These are phyloP conservation scores for Aspergillus sparsus DNA, from an alignment of 495 filamentous ascomycete species.

Conservation along the genomic window DNA sequence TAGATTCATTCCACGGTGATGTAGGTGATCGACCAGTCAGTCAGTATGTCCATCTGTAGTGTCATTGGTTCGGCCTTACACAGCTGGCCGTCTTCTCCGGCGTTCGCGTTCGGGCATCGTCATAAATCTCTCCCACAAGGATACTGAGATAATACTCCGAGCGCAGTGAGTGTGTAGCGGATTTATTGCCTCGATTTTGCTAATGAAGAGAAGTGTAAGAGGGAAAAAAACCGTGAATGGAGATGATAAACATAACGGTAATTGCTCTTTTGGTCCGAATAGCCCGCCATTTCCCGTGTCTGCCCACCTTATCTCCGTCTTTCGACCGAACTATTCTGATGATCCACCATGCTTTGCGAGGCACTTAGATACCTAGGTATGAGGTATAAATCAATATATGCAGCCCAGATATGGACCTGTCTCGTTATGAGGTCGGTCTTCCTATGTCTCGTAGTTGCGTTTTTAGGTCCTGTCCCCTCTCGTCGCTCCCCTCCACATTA, in stretches of 20 bases:
- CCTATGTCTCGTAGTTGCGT: no score
- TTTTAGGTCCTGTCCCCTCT: no score
- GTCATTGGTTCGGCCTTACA: conserved; percentile 34
- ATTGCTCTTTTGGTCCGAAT: conserved; percentile 32
- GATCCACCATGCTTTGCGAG: not conserved
- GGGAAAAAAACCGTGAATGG: not conserved
- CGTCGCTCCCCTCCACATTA: no score
- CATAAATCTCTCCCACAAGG: no score
- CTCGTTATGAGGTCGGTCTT: no score
- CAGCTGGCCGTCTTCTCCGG: conserved; percentile 48
- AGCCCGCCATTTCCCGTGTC: conserved; percentile 31
- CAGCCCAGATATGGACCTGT: no score
- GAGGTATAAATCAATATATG: no score
- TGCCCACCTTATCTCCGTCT: conserved; percentile 7
- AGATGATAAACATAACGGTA: conserved; percentile 4
- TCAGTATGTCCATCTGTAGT: not conserved
- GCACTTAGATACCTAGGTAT: no score
- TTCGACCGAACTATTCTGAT: not conserved
- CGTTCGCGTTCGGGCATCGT: conserved; percentile 40
- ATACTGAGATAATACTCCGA: no score
- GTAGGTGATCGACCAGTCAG: conserved; percentile 7
- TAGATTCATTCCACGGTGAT: conserved; percentile 2
- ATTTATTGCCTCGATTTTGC: not conserved
- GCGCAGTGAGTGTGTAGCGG: no score
- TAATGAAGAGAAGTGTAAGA: conserved; percentile 4